phyloP scores from a whole-genome alignment of 169 alveolate genomes.

The Cryptosporidium baileyi region DNA sequence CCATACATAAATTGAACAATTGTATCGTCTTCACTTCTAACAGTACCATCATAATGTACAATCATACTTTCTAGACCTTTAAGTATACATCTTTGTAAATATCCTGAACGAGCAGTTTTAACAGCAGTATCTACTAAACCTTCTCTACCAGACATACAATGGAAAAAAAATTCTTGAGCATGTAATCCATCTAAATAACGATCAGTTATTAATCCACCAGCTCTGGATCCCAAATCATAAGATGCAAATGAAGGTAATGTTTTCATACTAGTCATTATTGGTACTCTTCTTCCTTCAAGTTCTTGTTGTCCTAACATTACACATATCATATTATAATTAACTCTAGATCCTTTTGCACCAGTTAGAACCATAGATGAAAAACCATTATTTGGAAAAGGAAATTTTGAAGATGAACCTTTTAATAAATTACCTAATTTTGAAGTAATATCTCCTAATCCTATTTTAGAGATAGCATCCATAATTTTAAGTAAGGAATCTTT shows the following conservation, averaged over 20 bases:
- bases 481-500: slow-evolving; percentile 30
- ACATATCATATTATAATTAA: slow-evolving; percentile 92
- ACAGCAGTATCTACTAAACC: slow-evolving; percentile 99
- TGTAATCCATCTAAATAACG: slow-evolving; percentile 95
- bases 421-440: slow-evolving; percentile 43
- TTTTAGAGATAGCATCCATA: slow-evolving; percentile 58
- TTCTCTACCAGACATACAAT: slow-evolving; percentile 99
- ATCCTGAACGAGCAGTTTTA: slow-evolving; percentile 97
- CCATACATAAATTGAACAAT: slow-evolving; percentile 96
- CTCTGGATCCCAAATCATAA: slow-evolving; percentile 94
- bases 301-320: slow-evolving; percentile 94
- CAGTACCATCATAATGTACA: slow-evolving; percentile 96
- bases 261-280: slow-evolving; percentile 92
- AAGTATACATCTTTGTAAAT: slow-evolving; percentile 95
- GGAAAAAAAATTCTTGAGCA: slow-evolving; percentile 98
- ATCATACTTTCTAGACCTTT: slow-evolving; percentile 93
- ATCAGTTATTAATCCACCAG: slow-evolving; percentile 96
- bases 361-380: slow-evolving; percentile 96
- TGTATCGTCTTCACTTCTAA: slow-evolving; percentile 94
- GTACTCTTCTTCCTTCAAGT: slow-evolving; percentile 95
- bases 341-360: slow-evolving; percentile 97
- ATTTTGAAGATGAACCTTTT: slow-evolving; percentile 62
- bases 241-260: slow-evolving; percentile 93
- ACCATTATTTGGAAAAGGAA: slow-evolving; percentile 93
- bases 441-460: slow-evolving; percentile 50